Base-by-base conservation (phyloP, 2,329 filamentous ascomycete genomes). In the Beauveria rudraprayagi region DNA sequence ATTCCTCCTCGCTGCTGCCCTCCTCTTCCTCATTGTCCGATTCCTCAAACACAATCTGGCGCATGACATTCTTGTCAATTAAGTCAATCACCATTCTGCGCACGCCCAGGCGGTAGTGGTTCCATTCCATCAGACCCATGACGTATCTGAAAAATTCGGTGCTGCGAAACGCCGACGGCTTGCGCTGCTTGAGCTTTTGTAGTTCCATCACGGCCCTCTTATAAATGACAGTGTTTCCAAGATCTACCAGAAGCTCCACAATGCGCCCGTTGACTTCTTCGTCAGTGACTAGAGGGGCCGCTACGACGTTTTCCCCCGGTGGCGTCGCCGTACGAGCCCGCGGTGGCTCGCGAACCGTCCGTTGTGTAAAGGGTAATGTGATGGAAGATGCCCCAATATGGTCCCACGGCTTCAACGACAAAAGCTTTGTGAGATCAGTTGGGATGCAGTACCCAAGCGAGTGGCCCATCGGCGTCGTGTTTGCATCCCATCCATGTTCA, bases 191-290 rank as follows among this genome's bases (percentile, higher is more conserved):
- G 64, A 96, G 82, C 79, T 92, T 81, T 69, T 83, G 86, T 60
- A 99, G 81, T 72, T 97, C 92, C 22, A 82, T 85, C 56, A 93
- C 86, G 6, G 92, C 90, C 71, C 89, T 89, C 72, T 95, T 95
- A 70, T 92, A 92, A 55, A 97, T 80, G 17, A 99, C 92, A 62
- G 93, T 94, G 70, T 97, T 97, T 61, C 92, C 91, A 62, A 99
- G 81, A 68, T 97, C 92, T 16, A 90, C 86, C 64, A 96, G 87
- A 43, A 94, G 83, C 68, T 92, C 89, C 30, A 97, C 76, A 52
- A 97, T 93, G 56, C 89, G 89, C 68, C 90, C 90, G 64, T 78
- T 96, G 63, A 89, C 83, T 17, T 82, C 80, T 8, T 83, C 79
- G 19, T 87, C 83, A 55, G 83, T 80, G 64, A 85, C 80, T 56